Base-by-base conservation (phyloP, 768 basidiomycete species). In the Serpula lacrymans region DNA sequence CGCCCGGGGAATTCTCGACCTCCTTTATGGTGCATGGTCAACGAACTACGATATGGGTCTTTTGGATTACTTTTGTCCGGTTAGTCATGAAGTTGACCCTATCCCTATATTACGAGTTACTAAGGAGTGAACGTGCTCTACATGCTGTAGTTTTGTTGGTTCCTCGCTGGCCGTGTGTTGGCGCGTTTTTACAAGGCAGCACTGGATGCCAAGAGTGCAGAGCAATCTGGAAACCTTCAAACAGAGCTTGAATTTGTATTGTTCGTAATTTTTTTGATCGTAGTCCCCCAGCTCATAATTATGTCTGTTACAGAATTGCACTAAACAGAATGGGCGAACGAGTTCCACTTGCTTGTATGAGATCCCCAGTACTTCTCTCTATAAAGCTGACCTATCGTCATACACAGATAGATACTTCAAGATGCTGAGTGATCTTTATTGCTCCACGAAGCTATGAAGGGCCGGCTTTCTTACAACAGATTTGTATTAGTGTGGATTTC, bases 1-100 rank as follows among this genome's bases (percentile, higher is more conserved):
- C 18, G 76, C 84, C 2, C 74, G 86, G 34, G 70, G 74, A 1
- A 77, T 84, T 28, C 63, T 88, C 30, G 80, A 87, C 48, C 63
- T 84, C 12, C 73, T 86, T 26, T 82, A 85, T 52, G 68, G 64
- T 12, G 70, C 86, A 20, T 76, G 71, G 57, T 79, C 82, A 6
- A 87, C 86, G 0, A 87, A 80, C 45, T 87, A 73, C 51, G 84
- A 88, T 51, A 70, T 86, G 13, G 77, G 82, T 4, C 67, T 84
- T 3, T 54, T 87, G 25, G 85, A 86, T 49, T 68, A 75, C n/a
- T 84, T 85, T 50, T 80, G 78, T 49, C 70, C 80, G 45, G 84
- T 85, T 55, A 54, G 76, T 43, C 40, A 25, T 34, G n/a, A 27
- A 38, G 18, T 35, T 22, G n/a, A n/a, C n/a, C 22, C 17, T 31